These are phyloP conservation scores for Marchantia polymorpha DNA, from an alignment of 225 moss, liverwort and hornwort species.

Conservation along the genomic window DNA sequence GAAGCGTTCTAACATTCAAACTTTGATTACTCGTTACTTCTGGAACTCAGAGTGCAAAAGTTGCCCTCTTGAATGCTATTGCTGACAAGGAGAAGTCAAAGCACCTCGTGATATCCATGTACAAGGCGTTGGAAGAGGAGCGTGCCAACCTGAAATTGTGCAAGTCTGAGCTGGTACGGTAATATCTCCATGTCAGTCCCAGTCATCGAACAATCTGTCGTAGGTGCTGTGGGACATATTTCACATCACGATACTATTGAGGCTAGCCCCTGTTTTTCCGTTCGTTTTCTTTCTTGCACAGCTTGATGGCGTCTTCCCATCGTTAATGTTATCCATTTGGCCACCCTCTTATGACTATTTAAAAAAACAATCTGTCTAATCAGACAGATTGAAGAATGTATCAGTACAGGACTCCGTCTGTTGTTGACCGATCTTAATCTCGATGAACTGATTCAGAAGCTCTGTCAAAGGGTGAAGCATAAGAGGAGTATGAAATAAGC, in stretches of 20 bases:
- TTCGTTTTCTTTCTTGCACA: no score
- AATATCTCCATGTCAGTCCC: not conserved
- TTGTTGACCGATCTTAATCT: not conserved
- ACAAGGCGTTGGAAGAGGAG: constrained; percentile 55
- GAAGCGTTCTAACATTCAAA: no score
- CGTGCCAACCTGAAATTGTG: constrained; percentile 47
- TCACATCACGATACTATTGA: no score
- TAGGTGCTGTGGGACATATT: no score
- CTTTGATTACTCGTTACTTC: not conserved
- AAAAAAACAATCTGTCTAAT: no score
- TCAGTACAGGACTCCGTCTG: not conserved
- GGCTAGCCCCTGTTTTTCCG: no score
- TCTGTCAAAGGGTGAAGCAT: not conserved
- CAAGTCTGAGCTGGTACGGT: constrained; percentile 57
- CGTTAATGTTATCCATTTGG: no score
- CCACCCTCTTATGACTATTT: no score
- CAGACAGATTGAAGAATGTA: not conserved
- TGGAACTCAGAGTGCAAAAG: constrained; percentile 37
- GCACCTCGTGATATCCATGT: constrained; percentile 27
- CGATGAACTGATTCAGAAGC: not conserved
- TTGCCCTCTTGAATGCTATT: constrained; percentile 48
- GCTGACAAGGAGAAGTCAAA: constrained; percentile 54
- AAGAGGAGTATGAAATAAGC: not conserved
- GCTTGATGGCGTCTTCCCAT: no score
- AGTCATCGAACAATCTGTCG: not conserved